These are phyloP conservation scores for Heliosperma pusillum DNA, from an alignment of 148 eudicot genomes.

Conservation along the genomic window DNA sequence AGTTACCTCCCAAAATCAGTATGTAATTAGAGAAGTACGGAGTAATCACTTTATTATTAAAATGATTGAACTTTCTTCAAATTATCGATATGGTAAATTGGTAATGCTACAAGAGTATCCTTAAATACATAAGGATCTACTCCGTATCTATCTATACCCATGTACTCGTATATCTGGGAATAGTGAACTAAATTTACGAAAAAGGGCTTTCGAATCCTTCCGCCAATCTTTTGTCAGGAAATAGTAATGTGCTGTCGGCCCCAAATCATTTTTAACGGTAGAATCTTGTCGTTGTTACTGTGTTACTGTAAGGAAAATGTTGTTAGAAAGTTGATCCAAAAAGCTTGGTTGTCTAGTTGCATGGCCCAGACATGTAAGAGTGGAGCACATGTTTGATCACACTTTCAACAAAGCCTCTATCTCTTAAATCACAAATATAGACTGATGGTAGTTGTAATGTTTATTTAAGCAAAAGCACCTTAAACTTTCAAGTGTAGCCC, in stretches of 20 bases:
- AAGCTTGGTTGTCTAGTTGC: not conserved
- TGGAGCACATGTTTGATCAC: not conserved
- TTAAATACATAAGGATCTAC: too few species aligned
- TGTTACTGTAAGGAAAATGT: not conserved
- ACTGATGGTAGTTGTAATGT: not conserved
- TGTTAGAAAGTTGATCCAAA: not conserved
- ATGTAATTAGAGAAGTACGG: too few species aligned
- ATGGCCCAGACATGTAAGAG: not conserved
- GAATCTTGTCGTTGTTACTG: too few species aligned
- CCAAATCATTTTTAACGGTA: too few species aligned
- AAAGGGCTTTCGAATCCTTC: not conserved
- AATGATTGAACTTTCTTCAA: too few species aligned
- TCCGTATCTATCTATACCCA: too few species aligned
- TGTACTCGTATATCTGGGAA: not conserved
- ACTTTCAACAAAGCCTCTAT: not conserved
- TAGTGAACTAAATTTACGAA: not conserved
- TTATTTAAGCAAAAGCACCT: conserved; percentile 5
- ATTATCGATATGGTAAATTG: too few species aligned
- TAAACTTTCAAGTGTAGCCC: conserved; percentile 8
- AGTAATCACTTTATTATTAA: too few species aligned
- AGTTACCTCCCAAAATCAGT: too few species aligned
- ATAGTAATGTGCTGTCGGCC: too few species aligned
- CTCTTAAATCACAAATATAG: not conserved
- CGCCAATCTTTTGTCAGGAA: too few species aligned
- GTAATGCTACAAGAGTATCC: too few species aligned